These are phyloP conservation scores for Hygrocybe punicea DNA, from an alignment of 768 basidiomycete species.

Conservation along the genomic window DNA sequence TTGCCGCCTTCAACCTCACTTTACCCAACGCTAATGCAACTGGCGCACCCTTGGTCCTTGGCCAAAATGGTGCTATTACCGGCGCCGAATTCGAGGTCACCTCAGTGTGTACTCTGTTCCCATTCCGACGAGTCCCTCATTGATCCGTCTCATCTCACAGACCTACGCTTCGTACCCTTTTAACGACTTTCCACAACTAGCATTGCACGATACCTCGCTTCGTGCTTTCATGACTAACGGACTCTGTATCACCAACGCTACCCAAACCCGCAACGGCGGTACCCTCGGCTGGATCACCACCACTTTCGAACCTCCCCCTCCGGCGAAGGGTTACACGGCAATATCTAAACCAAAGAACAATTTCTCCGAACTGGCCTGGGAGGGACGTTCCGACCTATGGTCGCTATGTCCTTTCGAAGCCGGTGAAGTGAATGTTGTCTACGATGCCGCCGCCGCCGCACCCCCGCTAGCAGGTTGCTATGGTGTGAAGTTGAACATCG, in stretches of 20 bases:
- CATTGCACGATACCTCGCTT: slow-evolving; percentile 38
- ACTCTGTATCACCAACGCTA: slow-evolving; percentile 40
- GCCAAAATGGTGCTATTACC: slow-evolving; percentile 35
- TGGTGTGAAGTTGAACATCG: slow-evolving; percentile 28
- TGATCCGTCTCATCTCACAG: slow-evolving; percentile 21
- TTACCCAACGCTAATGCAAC: slow-evolving; percentile 42
- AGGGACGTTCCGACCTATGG: slow-evolving; percentile 36
- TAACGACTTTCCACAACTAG: slow-evolving; percentile 44
- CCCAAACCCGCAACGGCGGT: slow-evolving; percentile 29
- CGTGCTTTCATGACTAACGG: slow-evolving; percentile 35
- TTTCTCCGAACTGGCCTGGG: slow-evolving; percentile 31
- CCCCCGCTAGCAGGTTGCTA: slow-evolving; percentile 27
- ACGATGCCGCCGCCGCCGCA: slow-evolving; percentile 28
- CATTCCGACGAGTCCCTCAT: background rate
- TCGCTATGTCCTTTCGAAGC: slow-evolving; percentile 37
- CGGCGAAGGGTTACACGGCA: slow-evolving; percentile 37
- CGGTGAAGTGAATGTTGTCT: slow-evolving; percentile 38
- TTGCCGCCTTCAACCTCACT: slow-evolving; percentile 44
- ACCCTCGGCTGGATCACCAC: slow-evolving; percentile 40
- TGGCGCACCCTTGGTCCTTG: slow-evolving; percentile 46
- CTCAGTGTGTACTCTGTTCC: slow-evolving; percentile 34
- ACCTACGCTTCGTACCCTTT: slow-evolving; percentile 50
- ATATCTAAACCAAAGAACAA: slow-evolving; percentile 10
- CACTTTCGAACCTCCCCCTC: slow-evolving; percentile 13
- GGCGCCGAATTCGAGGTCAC: slow-evolving; percentile 43